These are phyloP conservation scores for Lichtheimia ornata DNA, from an alignment of 371 early-diverging fungal genomes.

Conservation along the genomic window DNA sequence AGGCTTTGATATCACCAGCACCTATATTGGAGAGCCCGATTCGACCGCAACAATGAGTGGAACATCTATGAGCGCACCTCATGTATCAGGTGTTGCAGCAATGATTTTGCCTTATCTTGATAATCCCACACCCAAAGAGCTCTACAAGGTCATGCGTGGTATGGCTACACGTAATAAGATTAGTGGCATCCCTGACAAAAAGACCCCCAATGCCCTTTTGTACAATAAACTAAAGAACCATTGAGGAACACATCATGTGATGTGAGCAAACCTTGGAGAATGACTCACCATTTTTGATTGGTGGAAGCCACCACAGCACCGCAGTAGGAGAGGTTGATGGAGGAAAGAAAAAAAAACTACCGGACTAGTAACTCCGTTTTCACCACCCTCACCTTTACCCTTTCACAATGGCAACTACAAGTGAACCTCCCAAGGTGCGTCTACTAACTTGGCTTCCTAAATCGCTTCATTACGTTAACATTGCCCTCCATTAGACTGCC, in stretches of 20 bases:
- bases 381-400: neutral
- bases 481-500: slow-evolving; percentile 47
- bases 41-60: slow-evolving; percentile 64
- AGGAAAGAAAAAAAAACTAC: no score
- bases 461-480: neutral
- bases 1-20: slow-evolving; percentile 36
- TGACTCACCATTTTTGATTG: no score
- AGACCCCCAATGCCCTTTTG: slow-evolving; percentile 16
- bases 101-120: slow-evolving; percentile 24
- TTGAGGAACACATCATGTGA: no score
- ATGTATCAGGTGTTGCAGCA: slow-evolving; percentile 80
- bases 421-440: slow-evolving; percentile 13
- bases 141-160: slow-evolving; percentile 22
- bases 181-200: neutral
- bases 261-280: no score
- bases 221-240: slow-evolving; percentile 6
- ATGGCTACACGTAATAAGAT: slow-evolving; percentile 18
- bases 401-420: slow-evolving; percentile 12
- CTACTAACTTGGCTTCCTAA: neutral
- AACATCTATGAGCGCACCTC: slow-evolving; percentile 81
- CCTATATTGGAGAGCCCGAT: slow-evolving; percentile 30
- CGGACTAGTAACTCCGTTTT: no score
- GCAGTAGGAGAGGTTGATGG: no score
- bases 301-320: no score
- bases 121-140: slow-evolving; percentile 24